A percentile compares a stretch with the other conserved stretches of the same genome.
Evolutionary conservation across 1,284 basidiomycete genomes (phyloP).

Genomic region (Sanghuangporus weigelae): DNA sequence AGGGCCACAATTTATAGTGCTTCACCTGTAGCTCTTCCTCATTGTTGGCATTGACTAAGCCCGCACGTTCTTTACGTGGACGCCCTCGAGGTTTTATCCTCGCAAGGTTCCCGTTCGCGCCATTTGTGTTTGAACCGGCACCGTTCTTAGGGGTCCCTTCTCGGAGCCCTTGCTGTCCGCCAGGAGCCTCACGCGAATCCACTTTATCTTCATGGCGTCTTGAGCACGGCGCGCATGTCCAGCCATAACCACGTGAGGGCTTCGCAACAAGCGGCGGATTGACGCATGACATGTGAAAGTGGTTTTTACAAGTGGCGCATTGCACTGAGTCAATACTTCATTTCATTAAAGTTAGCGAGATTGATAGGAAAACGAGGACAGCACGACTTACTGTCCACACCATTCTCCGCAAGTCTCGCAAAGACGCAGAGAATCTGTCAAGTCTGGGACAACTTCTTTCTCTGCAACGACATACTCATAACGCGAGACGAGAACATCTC

Average conservation of each 20-base stretch:
- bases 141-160: constrained; percentile 9
- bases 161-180: background rate
- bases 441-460: constrained; percentile 86
- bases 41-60: constrained; percentile 51
- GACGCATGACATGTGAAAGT: constrained; percentile 94
- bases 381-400: constrained; percentile 71
- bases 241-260: constrained; percentile 94
- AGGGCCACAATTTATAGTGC: constrained; percentile 93
- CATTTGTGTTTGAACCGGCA: background rate
- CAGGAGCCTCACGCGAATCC: constrained; percentile 32
- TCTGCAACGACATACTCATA: constrained; percentile 97
- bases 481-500: constrained; percentile 68
- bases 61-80: constrained; percentile 57
- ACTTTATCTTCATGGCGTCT: constrained; percentile 85
- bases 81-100: constrained; percentile 42
- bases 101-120: background rate
- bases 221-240: constrained; percentile 95
- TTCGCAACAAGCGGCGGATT: constrained; percentile 92
- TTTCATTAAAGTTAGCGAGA: constrained; percentile 14
- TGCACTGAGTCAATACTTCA: constrained; percentile 81
- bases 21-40: constrained; percentile 74
- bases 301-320: constrained; percentile 91
- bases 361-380: constrained; percentile 13
- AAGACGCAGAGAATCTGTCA: constrained; percentile 81
- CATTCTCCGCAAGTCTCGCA: constrained; percentile 86